Base-by-base conservation (phyloP, 1,139 yeast species). In the Saccharomyces hybrid region DNA sequence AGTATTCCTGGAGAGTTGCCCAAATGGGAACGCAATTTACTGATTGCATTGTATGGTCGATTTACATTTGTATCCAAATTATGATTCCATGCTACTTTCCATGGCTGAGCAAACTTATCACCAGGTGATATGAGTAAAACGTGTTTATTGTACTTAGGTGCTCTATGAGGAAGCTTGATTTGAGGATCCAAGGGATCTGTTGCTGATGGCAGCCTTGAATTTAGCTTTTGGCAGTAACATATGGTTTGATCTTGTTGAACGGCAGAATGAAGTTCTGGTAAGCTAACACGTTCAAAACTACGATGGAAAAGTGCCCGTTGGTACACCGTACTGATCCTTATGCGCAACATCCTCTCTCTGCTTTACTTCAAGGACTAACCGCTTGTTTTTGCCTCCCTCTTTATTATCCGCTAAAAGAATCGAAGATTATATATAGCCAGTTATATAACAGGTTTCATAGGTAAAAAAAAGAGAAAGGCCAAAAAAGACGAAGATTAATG, bases 51-150 rank as follows among this genome's bases (percentile, higher is more conserved):
- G 13, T 38, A 38, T 16, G 42, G 42, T 3, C 42, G 42, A 16
- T 16, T 38, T 38, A 16, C 7, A 38, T 38, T 38, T 8, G 42
- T 38, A 38, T 38, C 42, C 42, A 38, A 9, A 16, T 38, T 38
- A 38, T 38, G 42, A 38, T 38, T 38, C 42, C 42, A 38, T 38
- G 42, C 42, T 38, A 38, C 13, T 16, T 38, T 38, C 42, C 42
- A 38, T 8, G 42, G 42, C 42, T 38, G 42, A 8, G 42, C 42
- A 38, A 9, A 16, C 25, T 9, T 29, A 31, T 44, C 48, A 25
- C 46, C 46, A 28, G 32, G 42, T 19, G 52, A 49, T n/a, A 49
- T 5, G 13, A 49, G 31, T 1, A 49, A 28, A 13, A 49, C 52
- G 3, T 49, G 52, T 23, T 49, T 49, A 5, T 23, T 38, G 26